Evolutionary conservation across 441 rosid genomes (phyloP), one percentile per base, ranked within the genome.

Genomic region (Populus hybrid): DNA sequence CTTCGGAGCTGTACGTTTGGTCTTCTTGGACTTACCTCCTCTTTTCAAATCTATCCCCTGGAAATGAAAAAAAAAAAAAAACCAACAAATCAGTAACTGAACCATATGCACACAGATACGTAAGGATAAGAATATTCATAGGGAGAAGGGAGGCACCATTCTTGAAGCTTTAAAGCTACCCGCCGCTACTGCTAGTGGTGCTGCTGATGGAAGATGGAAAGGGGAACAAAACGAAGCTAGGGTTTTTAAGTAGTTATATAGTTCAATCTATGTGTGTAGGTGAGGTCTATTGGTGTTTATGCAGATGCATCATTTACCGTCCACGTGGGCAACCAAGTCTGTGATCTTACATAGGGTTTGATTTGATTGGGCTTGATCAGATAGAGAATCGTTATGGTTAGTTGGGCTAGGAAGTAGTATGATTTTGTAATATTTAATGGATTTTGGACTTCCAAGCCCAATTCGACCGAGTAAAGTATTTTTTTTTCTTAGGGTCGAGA

Each of bases 1-100:
- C 75, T 90, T 92, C 1, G 98, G 97, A 0, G 94, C 94, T 0
- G 92, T 94, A 74, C 98, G 84, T 76, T 84, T 92, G 46, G 98
- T 87, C 84, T 90, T 90, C 91, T 93, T 95, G 82, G 91, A 87
- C 94, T 95, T 92, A 72, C 97, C 98, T 86, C 99, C 99, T 3
- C 98, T 98, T 75, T 88, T 82, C 86, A 95, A 70, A 89, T 95
- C 97, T 78, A 93, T 92, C 35, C 99, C 99, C 99, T 93, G 85
- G 67, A 46, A 30, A 72, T 21, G 71, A 40, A 50, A 74, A 69
- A 28, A 5, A 23, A 19, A 16, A 71, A 57, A 7, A 38, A 5
- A 5, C 2, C 35, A 30, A 32, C 18, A 24, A 26, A 12, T 19
- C 26, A 50, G 11, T 53, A 7, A 4, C 10, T 24, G 3, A 28